These are phyloP conservation scores for Mallotus repandus DNA, from an alignment of 441 rosid species.

Conservation along the genomic window DNA sequence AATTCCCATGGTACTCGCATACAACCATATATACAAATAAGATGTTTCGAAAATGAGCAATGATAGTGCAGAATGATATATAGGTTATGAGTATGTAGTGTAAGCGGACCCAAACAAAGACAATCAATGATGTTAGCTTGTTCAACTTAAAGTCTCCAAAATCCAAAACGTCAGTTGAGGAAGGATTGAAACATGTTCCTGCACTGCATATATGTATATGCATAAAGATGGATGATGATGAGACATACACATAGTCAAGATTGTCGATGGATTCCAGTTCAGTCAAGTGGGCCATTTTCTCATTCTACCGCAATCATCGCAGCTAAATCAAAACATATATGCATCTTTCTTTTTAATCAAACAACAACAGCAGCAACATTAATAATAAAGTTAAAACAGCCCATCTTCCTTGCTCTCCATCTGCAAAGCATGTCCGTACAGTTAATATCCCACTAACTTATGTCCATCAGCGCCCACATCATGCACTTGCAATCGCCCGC, in stretches of 20 bases:
- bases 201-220: too few relatives aligned
- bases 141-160: not conserved
- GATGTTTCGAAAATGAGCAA: too few relatives aligned
- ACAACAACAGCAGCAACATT: too few relatives aligned
- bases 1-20: too few relatives aligned
- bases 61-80: too few relatives aligned
- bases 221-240: not conserved
- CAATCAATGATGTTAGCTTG: not conserved
- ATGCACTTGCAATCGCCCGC: not conserved
- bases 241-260: slow-evolving; percentile 16
- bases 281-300: slow-evolving; percentile 9
- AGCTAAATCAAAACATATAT: not conserved
- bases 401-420: not conserved
- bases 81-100: too few relatives aligned
- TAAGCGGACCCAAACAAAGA: not conserved
- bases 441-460: not conserved
- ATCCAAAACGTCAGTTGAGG: not conserved
- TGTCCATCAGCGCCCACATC: not conserved
- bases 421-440: not conserved
- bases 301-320: slow-evolving; percentile 31
- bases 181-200: too few relatives aligned
- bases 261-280: slow-evolving; percentile 3
- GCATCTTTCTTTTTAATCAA: too few relatives aligned
- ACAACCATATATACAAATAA: too few relatives aligned
- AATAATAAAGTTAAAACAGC: not conserved